Percentiles rank a stretch among this genome's conserved stretches.
These are phyloP conservation scores for Tricholoma flavovirens DNA, from an alignment of 768 basidiomycete genomes.

Conservation along the genomic window DNA sequence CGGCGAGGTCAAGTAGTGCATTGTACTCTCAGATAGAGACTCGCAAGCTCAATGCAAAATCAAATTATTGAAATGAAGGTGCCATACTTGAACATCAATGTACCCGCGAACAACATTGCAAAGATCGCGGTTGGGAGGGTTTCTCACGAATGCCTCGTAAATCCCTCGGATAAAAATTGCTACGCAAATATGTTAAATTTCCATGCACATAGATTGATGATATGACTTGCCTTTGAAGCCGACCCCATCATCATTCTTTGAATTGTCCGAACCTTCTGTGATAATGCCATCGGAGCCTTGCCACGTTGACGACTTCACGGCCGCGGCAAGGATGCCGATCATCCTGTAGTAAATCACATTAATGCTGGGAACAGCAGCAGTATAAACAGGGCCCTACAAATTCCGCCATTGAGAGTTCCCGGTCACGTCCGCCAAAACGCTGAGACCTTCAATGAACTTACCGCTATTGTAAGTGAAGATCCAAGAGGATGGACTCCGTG, in stretches of 20 bases:
- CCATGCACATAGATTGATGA: neutral
- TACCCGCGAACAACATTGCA: slow-evolving; percentile 42
- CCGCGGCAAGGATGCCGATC: slow-evolving; percentile 31
- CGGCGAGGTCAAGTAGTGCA: slow-evolving; percentile 43
- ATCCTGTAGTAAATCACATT: slow-evolving; percentile 19
- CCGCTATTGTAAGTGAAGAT: slow-evolving; percentile 52
- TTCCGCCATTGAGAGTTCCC: slow-evolving; percentile 13
- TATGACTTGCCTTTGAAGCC: slow-evolving; percentile 43
- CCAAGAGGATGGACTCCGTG: slow-evolving; percentile 38
- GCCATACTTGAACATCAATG: slow-evolving; percentile 41
- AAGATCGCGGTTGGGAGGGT: slow-evolving; percentile 30
- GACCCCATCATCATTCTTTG: slow-evolving; percentile 38
- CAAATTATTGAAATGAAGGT: neutral
- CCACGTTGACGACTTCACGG: slow-evolving; percentile 41
- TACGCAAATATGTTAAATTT: slow-evolving; percentile 7
- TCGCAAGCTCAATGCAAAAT: neutral
- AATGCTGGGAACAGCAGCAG: too few species aligned
- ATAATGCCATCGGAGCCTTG: slow-evolving; percentile 45
- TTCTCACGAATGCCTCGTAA: slow-evolving; percentile 38
- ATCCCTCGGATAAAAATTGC: slow-evolving; percentile 44
- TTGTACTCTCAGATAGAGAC: slow-evolving; percentile 32
- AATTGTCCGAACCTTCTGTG: slow-evolving; percentile 41
- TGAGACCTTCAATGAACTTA: slow-evolving; percentile 48
- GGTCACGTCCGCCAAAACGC: slow-evolving; percentile 37
- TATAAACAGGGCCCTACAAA: neutral